Evolutionary conservation across 129 eudicot species (phyloP).

Genomic region (Lonicera japonica): DNA sequence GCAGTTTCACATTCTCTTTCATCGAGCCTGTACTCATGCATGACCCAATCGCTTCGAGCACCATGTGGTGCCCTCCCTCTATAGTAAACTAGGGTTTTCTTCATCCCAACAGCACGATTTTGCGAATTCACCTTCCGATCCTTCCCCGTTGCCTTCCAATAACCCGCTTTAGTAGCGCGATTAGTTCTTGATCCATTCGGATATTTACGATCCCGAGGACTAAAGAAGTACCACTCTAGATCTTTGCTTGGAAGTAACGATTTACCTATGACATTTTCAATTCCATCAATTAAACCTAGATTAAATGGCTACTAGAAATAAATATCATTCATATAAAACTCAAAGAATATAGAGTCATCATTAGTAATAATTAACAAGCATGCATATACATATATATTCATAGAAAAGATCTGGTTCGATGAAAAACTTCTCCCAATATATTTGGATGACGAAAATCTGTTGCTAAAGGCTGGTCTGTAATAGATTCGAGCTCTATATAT

Average conservation of each 20-base stretch:
- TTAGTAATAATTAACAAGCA: too few relatives aligned
- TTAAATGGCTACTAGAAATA: background rate
- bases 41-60: slow-evolving; percentile 88
- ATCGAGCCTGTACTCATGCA: slow-evolving; percentile 94
- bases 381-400: too few relatives aligned
- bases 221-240: slow-evolving; percentile 93
- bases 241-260: slow-evolving; percentile 95
- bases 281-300: background rate
- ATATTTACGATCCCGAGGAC: slow-evolving; percentile 93
- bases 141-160: slow-evolving; percentile 98
- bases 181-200: slow-evolving; percentile 95
- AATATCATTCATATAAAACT: too few relatives aligned
- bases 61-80: slow-evolving; percentile 99
- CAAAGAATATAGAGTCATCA: background rate
- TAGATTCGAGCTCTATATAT: too few relatives aligned
- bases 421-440: too few relatives aligned
- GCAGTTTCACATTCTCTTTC: slow-evolving; percentile 76
- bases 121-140: slow-evolving; percentile 84
- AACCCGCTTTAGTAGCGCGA: slow-evolving; percentile 90
- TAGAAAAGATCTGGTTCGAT: too few relatives aligned
- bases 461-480: too few relatives aligned
- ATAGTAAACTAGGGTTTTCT: slow-evolving; percentile 95
- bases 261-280: slow-evolving; percentile 36
- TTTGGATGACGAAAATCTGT: too few relatives aligned
- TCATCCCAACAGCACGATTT: slow-evolving; percentile 77